phyloP scores from a whole-genome alignment of 2,329 filamentous ascomycete genomes.

The Pochonia chlamydosporia region DNA sequence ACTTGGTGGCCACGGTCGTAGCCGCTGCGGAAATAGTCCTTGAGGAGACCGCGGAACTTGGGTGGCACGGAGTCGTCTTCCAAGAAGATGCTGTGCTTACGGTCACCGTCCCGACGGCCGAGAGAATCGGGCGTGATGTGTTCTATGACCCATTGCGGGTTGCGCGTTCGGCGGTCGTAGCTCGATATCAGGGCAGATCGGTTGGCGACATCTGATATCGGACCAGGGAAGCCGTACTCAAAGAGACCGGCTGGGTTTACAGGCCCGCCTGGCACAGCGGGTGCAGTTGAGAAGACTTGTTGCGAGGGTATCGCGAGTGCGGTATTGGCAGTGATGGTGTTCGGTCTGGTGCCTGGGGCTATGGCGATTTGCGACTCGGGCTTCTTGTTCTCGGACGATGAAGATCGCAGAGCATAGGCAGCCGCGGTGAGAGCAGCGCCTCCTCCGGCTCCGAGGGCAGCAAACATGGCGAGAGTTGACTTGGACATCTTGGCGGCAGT shows the following conservation, averaged over 20 bases:
- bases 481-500: slow-evolving; percentile 63
- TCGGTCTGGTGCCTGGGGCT: slow-evolving; percentile 20
- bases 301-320: slow-evolving; percentile 48
- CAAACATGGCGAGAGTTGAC: slow-evolving; percentile 67
- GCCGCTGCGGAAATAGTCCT: slow-evolving; percentile 91
- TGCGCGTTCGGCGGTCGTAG: slow-evolving; percentile 85
- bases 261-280: slow-evolving; percentile 31
- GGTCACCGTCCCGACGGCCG: slow-evolving; percentile 67
- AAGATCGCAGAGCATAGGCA: slow-evolving; percentile 52
- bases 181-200: slow-evolving; percentile 75
- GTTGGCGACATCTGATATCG: slow-evolving; percentile 73
- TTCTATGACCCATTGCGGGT: slow-evolving; percentile 92
- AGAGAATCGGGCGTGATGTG: slow-evolving; percentile 92
- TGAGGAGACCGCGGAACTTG: slow-evolving; percentile 82
- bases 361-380: slow-evolving; percentile 14
- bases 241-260: slow-evolving; percentile 74
- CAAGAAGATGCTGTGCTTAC: slow-evolving; percentile 74
- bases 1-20: slow-evolving; percentile 97
- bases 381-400: slow-evolving; percentile 16
- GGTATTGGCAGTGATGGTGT: slow-evolving; percentile 21
- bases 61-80: slow-evolving; percentile 77
- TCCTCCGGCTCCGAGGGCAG: slow-evolving; percentile 68
- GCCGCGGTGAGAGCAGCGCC: slow-evolving; percentile 69
- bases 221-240: slow-evolving; percentile 88
- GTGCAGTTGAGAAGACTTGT: slow-evolving; percentile 40